A percentile compares a stretch with the other conserved stretches of the same genome.
These are phyloP conservation scores for Erythrophleum fordii DNA, from an alignment of 306 rosid species.

Conservation along the genomic window DNA sequence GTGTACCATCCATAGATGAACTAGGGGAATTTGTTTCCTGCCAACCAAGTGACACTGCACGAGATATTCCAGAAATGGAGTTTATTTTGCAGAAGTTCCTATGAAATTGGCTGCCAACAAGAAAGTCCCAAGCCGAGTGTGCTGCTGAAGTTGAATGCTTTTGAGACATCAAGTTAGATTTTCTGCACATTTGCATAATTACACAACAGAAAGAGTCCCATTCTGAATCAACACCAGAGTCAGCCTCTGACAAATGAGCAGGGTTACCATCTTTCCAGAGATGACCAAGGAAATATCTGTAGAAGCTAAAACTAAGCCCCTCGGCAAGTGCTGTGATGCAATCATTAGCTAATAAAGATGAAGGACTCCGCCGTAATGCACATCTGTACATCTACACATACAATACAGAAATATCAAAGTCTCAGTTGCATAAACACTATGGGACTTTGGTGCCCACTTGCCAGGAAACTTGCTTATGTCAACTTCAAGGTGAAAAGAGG, in stretches of 20 bases:
- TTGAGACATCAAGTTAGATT: conserved; percentile 45
- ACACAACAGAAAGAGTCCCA: conserved; percentile 78
- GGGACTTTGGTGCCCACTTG: conserved; percentile 1
- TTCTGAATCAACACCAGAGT: conserved; percentile 65
- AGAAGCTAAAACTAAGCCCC: conserved; percentile 76
- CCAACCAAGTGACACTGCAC: conserved; percentile 46
- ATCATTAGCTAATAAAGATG: conserved; percentile 78
- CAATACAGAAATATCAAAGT: conserved; percentile 27
- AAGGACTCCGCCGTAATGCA: conserved; percentile 73
- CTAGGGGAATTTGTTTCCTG: conserved; percentile 42
- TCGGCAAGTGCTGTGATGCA: conserved; percentile 91
- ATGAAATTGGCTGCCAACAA: conserved; percentile 77
- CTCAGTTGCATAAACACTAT: conserved; percentile 7
- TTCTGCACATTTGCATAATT: conserved; percentile 69
- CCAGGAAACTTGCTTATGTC: conserved; percentile 26
- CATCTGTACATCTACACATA: conserved; percentile 82
- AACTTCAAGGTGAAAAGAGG: conserved; percentile 28
- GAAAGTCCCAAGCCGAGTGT: conserved; percentile 86
- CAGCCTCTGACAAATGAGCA: conserved; percentile 56
- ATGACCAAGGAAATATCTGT: conserved; percentile 76
- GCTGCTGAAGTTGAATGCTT: conserved; percentile 42
- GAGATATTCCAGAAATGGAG: conserved; percentile 50
- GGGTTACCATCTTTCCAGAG: conserved; percentile 88
- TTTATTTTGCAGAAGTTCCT: conserved; percentile 66
- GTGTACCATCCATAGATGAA: conserved; percentile 37